Evolutionary conservation across 2,329 filamentous ascomycete genomes (phyloP), one percentile per base, ranked within the genome.

Genomic region (Penicillium expansum): DNA sequence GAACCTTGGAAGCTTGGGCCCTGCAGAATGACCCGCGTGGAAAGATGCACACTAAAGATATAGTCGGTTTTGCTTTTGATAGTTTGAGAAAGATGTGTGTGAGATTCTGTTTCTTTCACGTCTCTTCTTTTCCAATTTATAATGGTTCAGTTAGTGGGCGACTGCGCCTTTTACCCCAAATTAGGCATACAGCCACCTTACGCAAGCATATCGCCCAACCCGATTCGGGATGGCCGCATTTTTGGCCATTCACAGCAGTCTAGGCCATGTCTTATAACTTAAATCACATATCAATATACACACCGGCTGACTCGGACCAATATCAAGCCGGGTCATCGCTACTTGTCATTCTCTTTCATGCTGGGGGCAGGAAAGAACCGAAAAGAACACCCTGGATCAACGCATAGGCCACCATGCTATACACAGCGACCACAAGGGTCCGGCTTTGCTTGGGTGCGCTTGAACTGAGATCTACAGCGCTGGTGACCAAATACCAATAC

Each of bases 351-450:
- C 13, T 33, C 37, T 13, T 32, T 64, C 37, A 67, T 44, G 94
- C 94, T 41, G 94, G 94, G 5, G 94, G 94, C 48, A 99, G 80
- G 72, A 99, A 99, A 4, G 86, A 92, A 4, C 92, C 88, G 78
- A 91, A 99, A 41, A 99, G 77, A 8, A 85, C 88, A 0, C 84
- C 91, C 71, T 99, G 94, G 42, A 97, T 83, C 33, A 89, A 73
- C 3, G 85, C 90, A 77, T 99, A 99, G 74, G 92, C 82, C 52
- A 92, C 79, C 80, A 93, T 90, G 64, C 86, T 90, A 50, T 84
- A 77, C 43, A 90, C 80, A 16, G 86, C 70, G 48, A 69, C 61
- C 45, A 66, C 38, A 51, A 66, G 65, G 24, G 51, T 45, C 22
- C 63, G 64, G 30, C 54, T 65, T 52, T 53, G 52, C 52, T 67